Evolutionary conservation across 192 early-diverging fungal genomes (phyloP), one percentile per base, ranked within the genome.

Genomic region (Backusella sp.): DNA sequence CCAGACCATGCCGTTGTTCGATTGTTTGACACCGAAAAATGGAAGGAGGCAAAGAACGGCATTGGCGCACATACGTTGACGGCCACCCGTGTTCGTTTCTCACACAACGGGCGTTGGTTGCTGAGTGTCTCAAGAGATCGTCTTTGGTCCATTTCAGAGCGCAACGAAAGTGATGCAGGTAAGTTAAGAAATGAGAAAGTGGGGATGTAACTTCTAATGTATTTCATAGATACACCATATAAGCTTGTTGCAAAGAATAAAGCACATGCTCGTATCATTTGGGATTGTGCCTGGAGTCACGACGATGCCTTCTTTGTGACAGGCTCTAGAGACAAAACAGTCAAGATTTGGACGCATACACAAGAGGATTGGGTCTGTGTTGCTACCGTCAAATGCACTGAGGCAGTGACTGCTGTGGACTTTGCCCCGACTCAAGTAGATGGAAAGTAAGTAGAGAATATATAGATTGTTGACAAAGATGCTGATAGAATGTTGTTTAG

Each of bases 191-290:
- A 44, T 30, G 44, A 39, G 19, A 26, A 21, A 0, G 19, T 9
- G 19, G 1, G 21, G 3, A 23, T 23, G 2, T 17, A n/a, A n/a
- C n/a, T n/a, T n/a, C n/a, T n/a, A n/a, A n/a, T n/a, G n/a, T n/a
- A n/a, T n/a, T n/a, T n/a, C n/a, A n/a, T n/a, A 82, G 83, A 76
- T 2, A 73, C 78, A 34, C 84, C 85, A 4, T 97, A 92, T 82
- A 83, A 80, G 52, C 78, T 94, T 26, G 77, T 86, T 1, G 75
- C 76, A 26, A 88, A 89, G 36, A 79, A 85, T 59, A 94, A 94
- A 81, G 92, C 96, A 19, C 97, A 99, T 81, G 88, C 94, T 0
- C 90, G 97, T 70, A 97, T 99, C 67, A 90, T 99, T 21, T 99
- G 97, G 97, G 91, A 93, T 77, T 91, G 89, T 37, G 84, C 90